Evolutionary conservation across 257 asterid genomes (phyloP).

Genomic region (Solanum verrucosum): DNA sequence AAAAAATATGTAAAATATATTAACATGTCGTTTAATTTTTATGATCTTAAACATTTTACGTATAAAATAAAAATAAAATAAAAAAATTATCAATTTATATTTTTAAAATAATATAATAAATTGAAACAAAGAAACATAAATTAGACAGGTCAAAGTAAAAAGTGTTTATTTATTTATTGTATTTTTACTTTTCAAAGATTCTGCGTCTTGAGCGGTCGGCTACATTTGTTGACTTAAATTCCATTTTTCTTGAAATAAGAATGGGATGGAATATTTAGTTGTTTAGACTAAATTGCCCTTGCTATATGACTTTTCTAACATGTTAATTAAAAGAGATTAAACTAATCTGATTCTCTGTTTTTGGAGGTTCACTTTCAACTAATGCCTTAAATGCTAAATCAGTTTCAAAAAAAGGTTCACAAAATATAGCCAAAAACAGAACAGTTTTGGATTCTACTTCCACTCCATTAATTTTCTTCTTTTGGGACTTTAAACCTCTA

Average conservation of each 20-base stretch:
- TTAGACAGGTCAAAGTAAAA: neutral
- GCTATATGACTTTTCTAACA: slow-evolving; percentile 1
- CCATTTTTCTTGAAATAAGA: neutral
- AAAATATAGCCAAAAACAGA: neutral
- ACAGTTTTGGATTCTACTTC: neutral
- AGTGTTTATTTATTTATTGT: neutral
- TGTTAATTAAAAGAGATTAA: neutral
- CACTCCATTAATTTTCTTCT: neutral
- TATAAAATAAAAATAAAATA: too few species aligned
- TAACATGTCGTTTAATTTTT: too few species aligned
- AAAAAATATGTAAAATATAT: too few species aligned
- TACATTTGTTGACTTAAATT: neutral
- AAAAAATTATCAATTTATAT: neutral
- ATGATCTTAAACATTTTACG: accelerated
- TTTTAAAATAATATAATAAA: neutral
- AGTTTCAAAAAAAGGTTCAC: neutral
- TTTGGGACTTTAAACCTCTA: neutral
- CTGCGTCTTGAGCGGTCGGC: neutral
- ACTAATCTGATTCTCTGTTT: neutral
- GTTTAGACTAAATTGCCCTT: neutral
- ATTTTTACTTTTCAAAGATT: slow-evolving; percentile 5
- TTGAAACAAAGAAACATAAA: neutral
- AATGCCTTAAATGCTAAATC: neutral
- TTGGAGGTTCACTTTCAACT: neutral
- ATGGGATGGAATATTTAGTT: neutral